phyloP scores from a whole-genome alignment of 371 early-diverging fungal species.

The Syncephalastrum sp. region DNA sequence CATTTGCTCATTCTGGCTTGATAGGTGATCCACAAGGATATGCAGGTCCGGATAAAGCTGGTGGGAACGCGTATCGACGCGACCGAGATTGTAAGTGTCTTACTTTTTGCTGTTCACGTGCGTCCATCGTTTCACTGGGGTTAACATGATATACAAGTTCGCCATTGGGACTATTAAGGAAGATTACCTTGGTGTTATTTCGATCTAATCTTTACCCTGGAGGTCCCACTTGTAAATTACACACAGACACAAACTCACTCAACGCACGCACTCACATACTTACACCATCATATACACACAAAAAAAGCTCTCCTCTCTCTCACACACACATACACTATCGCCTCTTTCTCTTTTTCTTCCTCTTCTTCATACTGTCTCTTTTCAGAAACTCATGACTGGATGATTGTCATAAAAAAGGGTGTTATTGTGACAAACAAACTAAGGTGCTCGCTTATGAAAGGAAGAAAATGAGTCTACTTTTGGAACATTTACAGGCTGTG shows the following conservation, averaged over 20 bases:
- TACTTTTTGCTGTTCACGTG: conserved; percentile 5
- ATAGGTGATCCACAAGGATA: conserved; percentile 86
- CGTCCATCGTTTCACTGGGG: background rate
- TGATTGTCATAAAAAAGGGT: background rate
- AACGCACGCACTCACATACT: too few relatives aligned
- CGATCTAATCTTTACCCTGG: conserved; percentile 6
- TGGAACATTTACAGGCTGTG: conserved; percentile 61
- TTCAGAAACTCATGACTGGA: background rate
- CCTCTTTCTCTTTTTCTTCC: background rate
- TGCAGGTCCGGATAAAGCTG: conserved; percentile 87
- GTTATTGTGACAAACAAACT: conserved; percentile 1
- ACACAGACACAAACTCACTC: conserved; percentile 1
- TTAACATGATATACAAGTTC: conserved; percentile 45
- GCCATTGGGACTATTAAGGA: conserved; percentile 96
- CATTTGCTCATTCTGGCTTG: conserved; percentile 6
- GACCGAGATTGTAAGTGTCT: conserved; percentile 81
- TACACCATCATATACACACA: background rate
- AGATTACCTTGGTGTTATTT: conserved; percentile 85
- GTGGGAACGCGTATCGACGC: conserved; percentile 95
- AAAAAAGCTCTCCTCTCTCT: conserved; percentile 1
- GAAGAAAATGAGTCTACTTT: conserved; percentile 3
- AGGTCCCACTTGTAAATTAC: too few relatives aligned
- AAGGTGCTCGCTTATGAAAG: conserved; percentile 4
- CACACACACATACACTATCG: background rate
- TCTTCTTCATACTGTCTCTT: background rate